These are phyloP conservation scores for Scytalidium lignicola DNA, from an alignment of 2,329 filamentous ascomycete species.

Conservation along the genomic window DNA sequence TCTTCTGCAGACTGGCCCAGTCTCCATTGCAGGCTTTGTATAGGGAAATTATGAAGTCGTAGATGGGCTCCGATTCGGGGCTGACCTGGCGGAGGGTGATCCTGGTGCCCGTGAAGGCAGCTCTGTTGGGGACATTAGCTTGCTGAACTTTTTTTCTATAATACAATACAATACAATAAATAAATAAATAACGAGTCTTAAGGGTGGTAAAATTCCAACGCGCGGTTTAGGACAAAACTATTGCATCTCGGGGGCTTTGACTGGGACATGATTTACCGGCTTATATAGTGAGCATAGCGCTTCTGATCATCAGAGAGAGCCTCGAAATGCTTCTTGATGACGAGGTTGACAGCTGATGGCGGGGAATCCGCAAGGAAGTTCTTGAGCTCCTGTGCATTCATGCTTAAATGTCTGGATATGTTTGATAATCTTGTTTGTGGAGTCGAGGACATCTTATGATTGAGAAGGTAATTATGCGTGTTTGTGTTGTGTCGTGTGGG, in stretches of 20 bases:
- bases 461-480: too few relatives aligned
- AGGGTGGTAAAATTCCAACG: too few relatives aligned
- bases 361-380: slow-evolving; percentile 91
- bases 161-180: too few relatives aligned
- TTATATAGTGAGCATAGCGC: slow-evolving; percentile 87
- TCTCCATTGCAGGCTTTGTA: slow-evolving; percentile 63
- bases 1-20: slow-evolving; percentile 62
- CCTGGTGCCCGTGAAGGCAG: slow-evolving; percentile 70
- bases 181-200: too few relatives aligned
- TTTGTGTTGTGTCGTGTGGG: not conserved
- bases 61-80: slow-evolving; percentile 75
- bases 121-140: slow-evolving; percentile 39
- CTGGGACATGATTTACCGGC: slow-evolving; percentile 61
- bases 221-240: too few relatives aligned
- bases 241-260: too few relatives aligned
- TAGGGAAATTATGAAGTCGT: slow-evolving; percentile 71
- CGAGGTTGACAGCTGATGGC: slow-evolving; percentile 78
- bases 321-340: slow-evolving; percentile 91
- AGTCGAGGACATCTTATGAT: not conserved
- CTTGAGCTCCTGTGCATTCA: slow-evolving; percentile 56
- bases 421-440: not conserved
- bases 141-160: too few relatives aligned
- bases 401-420: slow-evolving; percentile 21
- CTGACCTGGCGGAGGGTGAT: slow-evolving; percentile 78
- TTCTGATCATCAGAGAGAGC: slow-evolving; percentile 70